Evolutionary conservation across 2,329 filamentous ascomycete genomes (phyloP).

Genomic region (Sarocladium oryzae): DNA sequence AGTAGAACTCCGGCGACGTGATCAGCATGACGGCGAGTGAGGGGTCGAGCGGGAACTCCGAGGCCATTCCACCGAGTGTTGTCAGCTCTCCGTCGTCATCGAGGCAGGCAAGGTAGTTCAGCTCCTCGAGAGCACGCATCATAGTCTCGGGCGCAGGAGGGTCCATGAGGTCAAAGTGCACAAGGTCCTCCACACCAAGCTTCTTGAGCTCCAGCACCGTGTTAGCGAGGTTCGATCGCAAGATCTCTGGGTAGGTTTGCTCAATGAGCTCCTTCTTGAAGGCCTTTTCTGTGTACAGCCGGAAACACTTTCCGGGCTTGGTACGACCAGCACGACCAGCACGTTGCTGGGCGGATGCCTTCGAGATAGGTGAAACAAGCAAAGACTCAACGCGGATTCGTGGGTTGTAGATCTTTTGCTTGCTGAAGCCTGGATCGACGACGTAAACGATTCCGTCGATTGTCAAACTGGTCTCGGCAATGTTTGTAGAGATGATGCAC

Average conservation of each 20-base stretch:
- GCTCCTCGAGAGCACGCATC: conserved; percentile 94
- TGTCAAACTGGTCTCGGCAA: conserved; percentile 93
- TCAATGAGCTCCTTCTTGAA: conserved; percentile 99
- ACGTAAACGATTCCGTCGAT: conserved; percentile 99
- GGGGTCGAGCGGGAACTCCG: conserved; percentile 92
- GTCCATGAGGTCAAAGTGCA: conserved; percentile 99
- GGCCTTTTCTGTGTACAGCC: conserved; percentile 87
- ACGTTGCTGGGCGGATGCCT: conserved; percentile 92
- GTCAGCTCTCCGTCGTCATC: conserved; percentile 96
- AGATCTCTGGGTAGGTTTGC: conserved; percentile 92
- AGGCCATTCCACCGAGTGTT: conserved; percentile 74
- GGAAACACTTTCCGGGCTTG: conserved; percentile 95
- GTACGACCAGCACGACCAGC: conserved; percentile 99
- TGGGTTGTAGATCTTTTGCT: conserved; percentile 99
- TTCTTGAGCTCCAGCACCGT: conserved; percentile 97
- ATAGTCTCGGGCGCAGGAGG: conserved; percentile 95
- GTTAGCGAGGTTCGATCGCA: conserved; percentile 88
- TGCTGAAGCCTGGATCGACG: conserved; percentile 98
- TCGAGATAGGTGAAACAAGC: conserved; percentile 95
- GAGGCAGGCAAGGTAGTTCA: conserved; percentile 94
- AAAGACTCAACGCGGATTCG: conserved; percentile 93
- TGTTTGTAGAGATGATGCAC: conserved; percentile 91
- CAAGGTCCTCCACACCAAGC: conserved; percentile 87
- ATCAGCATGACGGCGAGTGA: conserved; percentile 96
- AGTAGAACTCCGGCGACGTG: conserved; percentile 94